A percentile compares a stretch with the other conserved stretches of the same genome.
Evolutionary conservation across 352 stramenopile species (phyloP).

Genomic region (Globisporangium splendens): DNA sequence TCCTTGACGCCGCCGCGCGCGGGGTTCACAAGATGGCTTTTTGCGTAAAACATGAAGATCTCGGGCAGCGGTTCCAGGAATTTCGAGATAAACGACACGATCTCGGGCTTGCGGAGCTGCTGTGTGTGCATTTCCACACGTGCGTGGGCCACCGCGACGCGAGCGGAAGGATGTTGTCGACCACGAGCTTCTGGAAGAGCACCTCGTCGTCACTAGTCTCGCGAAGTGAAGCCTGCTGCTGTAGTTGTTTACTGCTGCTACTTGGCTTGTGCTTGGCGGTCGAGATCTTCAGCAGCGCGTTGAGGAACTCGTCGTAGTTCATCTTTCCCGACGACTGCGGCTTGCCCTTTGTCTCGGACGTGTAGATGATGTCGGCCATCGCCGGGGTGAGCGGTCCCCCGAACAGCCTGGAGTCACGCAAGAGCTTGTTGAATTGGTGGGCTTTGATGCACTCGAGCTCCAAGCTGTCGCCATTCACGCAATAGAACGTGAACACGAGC

Average conservation of each 20-base stretch:
- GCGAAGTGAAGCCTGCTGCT: constrained; percentile 11
- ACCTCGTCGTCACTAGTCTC: constrained; percentile 48
- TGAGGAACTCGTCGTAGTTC: constrained; percentile 78
- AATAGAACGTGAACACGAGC: constrained; percentile 82
- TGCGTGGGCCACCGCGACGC: constrained; percentile 53
- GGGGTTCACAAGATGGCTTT: constrained; percentile 39
- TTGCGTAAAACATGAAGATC: constrained; percentile 80
- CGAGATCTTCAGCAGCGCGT: constrained; percentile 71
- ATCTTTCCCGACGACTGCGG: constrained; percentile 55
- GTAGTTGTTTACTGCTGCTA: constrained; percentile 25
- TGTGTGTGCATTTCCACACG: constrained; percentile 47
- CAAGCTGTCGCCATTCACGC: constrained; percentile 68
- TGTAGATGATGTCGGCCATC: constrained; percentile 80
- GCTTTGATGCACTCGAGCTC: constrained; percentile 67
- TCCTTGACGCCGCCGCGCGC: constrained; percentile 39
- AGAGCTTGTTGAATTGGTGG: constrained; percentile 70
- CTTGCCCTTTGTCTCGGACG: constrained; percentile 71
- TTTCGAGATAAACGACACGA: constrained; percentile 60
- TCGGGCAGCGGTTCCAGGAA: constrained; percentile 63
- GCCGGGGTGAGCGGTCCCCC: constrained; percentile 46
- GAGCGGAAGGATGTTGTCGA: constrained; percentile 54
- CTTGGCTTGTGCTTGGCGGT: constrained; percentile 23
- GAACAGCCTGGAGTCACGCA: constrained; percentile 61
- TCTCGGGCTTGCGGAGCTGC: constrained; percentile 37
- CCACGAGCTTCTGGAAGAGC: constrained; percentile 52